These are phyloP conservation scores for Penicillium paradoxum DNA, from an alignment of 495 filamentous ascomycete genomes.

Conservation along the genomic window DNA sequence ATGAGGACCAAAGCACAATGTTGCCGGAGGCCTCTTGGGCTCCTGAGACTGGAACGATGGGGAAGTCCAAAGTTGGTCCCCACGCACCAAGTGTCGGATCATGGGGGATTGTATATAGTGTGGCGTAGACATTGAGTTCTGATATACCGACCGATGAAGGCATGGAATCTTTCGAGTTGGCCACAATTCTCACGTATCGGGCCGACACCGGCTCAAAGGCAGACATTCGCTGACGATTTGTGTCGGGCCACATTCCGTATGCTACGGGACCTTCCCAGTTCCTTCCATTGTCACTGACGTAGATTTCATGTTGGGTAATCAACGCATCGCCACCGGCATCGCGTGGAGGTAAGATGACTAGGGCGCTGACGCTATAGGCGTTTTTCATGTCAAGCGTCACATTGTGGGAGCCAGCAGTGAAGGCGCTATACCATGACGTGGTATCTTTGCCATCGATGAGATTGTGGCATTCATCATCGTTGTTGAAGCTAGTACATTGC, in stretches of 20 bases:
- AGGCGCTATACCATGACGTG: conserved; percentile 16
- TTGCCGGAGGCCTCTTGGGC: conserved; percentile 31
- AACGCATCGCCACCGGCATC: conserved; percentile 27
- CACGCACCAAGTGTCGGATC: conserved; percentile 31
- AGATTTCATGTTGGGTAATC: conserved; percentile 39
- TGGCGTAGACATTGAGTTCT: conserved; percentile 29
- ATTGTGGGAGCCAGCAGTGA: neutral
- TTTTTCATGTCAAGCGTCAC: neutral
- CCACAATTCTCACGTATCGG: conserved; percentile 38
- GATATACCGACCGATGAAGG: conserved; percentile 29
- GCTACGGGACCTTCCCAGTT: conserved; percentile 35
- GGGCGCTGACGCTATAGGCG: conserved; percentile 10
- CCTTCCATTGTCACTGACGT: conserved; percentile 34
- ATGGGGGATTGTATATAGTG: conserved; percentile 4
- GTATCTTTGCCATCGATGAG: conserved; percentile 12
- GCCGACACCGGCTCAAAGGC: conserved; percentile 34
- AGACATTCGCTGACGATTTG: conserved; percentile 34
- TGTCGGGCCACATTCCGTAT: conserved; percentile 41
- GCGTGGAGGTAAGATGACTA: conserved; percentile 26
- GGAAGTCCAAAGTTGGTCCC: conserved; percentile 48
- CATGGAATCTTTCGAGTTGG: conserved; percentile 29
- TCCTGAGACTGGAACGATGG: conserved; percentile 44
- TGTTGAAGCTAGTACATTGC: conserved; percentile 7
- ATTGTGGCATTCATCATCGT: conserved; percentile 5
- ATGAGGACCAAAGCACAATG: conserved; percentile 44